Evolutionary conservation across 306 rosid genomes (phyloP), one percentile per base, ranked within the genome.

Genomic region (Quercus robur): DNA sequence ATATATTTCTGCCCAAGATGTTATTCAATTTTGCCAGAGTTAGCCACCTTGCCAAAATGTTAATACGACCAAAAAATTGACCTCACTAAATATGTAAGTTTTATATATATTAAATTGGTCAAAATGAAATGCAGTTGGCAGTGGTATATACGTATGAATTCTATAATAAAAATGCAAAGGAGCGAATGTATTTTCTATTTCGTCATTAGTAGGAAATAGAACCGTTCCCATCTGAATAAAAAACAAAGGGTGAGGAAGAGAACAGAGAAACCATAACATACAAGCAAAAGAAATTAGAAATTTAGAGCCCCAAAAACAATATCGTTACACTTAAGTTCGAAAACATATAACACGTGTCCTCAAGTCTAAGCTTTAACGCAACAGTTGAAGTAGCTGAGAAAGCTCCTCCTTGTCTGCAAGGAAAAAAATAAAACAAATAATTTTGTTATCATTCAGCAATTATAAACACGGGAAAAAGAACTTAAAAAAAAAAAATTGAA

Each of bases 321-420:
- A 62, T 14, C 72, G 10, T 35, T 1, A 68, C 20, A 13, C 51
- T 35, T 0, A 4, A 18, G 26, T 35, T 38, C 51, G 38, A 33
- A 33, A 35, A 19, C 52, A 18, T 33, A 5, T 26, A 28, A 28
- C 15, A 46, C 62, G 23, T 23, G 70, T 13, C 55, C 83, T 54
- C 70, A 17, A 25, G 55, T 44, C 20, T 83, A 93, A 44, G 94
- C 96, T 79, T 86, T 95, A 84, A 85, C 92, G 61, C 97, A 95
- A 74, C 99, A 95, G 84, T 86, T 94, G 93, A 95, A 95, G 86
- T 84, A 95, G 85, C 99, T 86, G 86, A 95, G 80, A 82, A 94
- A 85, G 78, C 94, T 89, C 86, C 89, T 87, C 87, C 94, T 88
- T 54, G 86, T 55, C 97, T 92, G 90, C 20, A 64, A 66, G 19